Percentiles rank a stretch among this genome's conserved stretches.
Conservation (phyloP, 352 stramenopile species). For the Phytopythium sindhum region DNA sequence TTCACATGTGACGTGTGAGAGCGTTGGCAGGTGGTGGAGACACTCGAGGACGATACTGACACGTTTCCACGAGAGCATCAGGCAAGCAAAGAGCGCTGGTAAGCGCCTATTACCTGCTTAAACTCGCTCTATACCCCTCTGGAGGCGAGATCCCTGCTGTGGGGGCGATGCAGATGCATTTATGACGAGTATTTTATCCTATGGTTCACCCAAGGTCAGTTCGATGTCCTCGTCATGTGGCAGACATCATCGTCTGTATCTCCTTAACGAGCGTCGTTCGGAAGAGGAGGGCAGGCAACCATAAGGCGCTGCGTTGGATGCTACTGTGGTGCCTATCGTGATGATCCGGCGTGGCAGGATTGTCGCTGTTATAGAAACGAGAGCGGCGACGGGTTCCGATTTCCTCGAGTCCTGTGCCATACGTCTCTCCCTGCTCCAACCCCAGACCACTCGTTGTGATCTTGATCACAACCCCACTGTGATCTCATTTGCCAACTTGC, state of each 20-base stretch:
- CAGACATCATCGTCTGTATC: neutral
- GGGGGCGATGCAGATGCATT: no score
- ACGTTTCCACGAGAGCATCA: neutral
- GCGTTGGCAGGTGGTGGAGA: neutral
- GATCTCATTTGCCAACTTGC: constrained; percentile 1
- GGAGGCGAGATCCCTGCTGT: neutral
- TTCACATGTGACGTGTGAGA: constrained; percentile 6
- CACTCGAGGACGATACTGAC: neutral
- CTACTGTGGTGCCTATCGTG: neutral
- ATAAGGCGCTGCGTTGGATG: neutral
- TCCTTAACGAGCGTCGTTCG: neutral
- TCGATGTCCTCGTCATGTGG: neutral
- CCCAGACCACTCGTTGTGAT: neutral
- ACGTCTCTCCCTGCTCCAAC: neutral
- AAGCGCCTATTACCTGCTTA: neutral
- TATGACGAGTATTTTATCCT: no score
- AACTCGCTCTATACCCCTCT: neutral
- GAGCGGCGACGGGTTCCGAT: neutral
- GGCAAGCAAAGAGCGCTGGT: neutral
- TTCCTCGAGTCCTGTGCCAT: neutral
- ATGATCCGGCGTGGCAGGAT: neutral
- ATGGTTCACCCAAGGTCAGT: neutral
- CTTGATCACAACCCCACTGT: no score
- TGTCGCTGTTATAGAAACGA: neutral
- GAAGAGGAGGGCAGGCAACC: neutral